Base-by-base conservation (phyloP, 2,329 filamentous ascomycete genomes). In the Microsporum audouinii region DNA sequence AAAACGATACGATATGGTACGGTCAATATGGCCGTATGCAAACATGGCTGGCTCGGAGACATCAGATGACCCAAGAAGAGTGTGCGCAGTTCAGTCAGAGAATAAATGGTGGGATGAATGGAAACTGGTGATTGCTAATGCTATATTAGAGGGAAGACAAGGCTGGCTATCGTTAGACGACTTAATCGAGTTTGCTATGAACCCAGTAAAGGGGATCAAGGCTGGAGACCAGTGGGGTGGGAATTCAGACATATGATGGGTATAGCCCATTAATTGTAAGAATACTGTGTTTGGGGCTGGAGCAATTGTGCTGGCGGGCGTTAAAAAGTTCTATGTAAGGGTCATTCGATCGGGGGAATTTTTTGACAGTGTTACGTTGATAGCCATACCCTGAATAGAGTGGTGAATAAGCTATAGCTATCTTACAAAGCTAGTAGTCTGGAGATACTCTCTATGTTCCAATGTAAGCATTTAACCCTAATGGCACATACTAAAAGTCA, bases 401-500 rank as follows among this genome's bases (percentile, higher is more conserved):
- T 23, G 17, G 17, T 23, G 17, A 23, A 23, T 23, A 23, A 23
- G 17, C 17, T 23, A 23, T 23, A 23, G 17, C 17, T 23, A 23
- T 23, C 17, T 23, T 23, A 23, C 17, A 23, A 23, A 23, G 17
- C 17, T 23, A 23, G 17, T 23, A 23, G 17, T 23, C 17, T 23
- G 17, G 17, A 23, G 17, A 23, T 23, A 23, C 17, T 23, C 1
- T 43, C 5, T n/a, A 43, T n/a, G n/a, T 43, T 43, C 3, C 4
- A 43, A 43, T 2, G n/a, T 6, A 5, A 7, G 39, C 38, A 53
- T 33, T 10, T n/a, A 33, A 53, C 27, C 14, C 49, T 29, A 2
- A 8, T 10, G 34, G 34, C 39, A 23, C 17, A 23, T 23, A 10
- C n/a, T 34, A 60, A 65, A 62, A 53, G 23, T 65, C 61, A 47